Evolutionary conservation across 192 early-diverging fungal species (phyloP).

Genomic region (Lobosporangium transversale): DNA sequence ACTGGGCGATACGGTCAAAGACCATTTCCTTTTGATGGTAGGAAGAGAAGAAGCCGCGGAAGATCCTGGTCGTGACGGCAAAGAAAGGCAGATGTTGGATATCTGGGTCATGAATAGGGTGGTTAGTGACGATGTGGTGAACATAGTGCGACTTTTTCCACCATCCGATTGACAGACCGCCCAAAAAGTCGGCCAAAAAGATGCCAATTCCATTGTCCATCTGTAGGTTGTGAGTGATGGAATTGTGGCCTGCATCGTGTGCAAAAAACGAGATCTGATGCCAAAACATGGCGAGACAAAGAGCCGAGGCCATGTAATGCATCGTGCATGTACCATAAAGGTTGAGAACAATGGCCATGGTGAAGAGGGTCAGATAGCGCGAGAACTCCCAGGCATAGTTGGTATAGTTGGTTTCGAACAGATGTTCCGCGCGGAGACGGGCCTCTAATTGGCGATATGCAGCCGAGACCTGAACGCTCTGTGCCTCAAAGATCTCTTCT

Average conservation of each 20-base stretch:
- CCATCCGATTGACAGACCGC: conserved; percentile 94
- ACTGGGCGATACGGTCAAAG: conserved; percentile 80
- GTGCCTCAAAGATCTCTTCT: conserved; percentile 31
- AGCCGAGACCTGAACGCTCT: conserved; percentile 29
- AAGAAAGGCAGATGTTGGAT: conserved; percentile 98
- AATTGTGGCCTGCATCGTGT: conserved; percentile 98
- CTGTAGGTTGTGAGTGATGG: conserved; percentile 77
- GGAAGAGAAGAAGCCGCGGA: conserved; percentile 86
- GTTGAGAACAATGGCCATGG: conserved; percentile 55
- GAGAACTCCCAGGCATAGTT: conserved; percentile 62
- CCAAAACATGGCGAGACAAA: conserved; percentile 80
- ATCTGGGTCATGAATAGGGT: conserved; percentile 95
- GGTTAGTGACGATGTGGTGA: conserved; percentile 96
- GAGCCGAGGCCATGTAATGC: conserved; percentile 65
- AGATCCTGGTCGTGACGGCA: conserved; percentile 83
- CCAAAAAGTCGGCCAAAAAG: conserved; percentile 79
- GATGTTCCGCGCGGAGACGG: conserved; percentile 67
- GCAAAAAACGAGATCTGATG: conserved; percentile 94
- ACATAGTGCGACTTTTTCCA: conserved; percentile 98
- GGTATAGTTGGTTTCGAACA: conserved; percentile 71
- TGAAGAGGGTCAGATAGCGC: conserved; percentile 60
- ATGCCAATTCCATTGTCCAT: conserved; percentile 88
- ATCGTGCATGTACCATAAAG: conserved; percentile 58
- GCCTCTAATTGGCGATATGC: conserved; percentile 73
- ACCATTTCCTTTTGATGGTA: conserved; percentile 86